Conservation (phyloP, 352 stramenopile genomes). For the Halophytophthora polymorphica region DNA sequence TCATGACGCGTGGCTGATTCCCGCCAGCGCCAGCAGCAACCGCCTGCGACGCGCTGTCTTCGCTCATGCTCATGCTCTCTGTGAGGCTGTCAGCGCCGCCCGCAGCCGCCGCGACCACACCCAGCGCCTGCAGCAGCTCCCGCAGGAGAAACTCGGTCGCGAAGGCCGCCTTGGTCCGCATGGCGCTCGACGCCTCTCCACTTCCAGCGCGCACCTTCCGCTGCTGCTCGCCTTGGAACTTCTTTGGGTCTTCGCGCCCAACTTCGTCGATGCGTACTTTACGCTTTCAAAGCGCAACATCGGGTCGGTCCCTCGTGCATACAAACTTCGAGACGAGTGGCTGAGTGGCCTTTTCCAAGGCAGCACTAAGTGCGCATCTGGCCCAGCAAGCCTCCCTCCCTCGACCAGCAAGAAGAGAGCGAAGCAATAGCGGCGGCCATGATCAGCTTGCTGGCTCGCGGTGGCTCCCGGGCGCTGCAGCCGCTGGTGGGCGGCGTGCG, state of each 20-base stretch:
- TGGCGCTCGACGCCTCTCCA: neutral
- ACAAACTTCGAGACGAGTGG: neutral
- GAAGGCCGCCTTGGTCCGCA: constrained; percentile 21
- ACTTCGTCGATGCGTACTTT: neutral
- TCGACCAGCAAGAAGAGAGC: no score
- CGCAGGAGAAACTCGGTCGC: constrained; percentile 50
- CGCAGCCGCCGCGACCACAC: neutral
- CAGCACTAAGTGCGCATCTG: no score
- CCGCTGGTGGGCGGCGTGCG: neutral
- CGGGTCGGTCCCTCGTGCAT: neutral
- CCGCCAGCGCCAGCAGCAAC: neutral
- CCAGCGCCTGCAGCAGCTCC: constrained; percentile 54
- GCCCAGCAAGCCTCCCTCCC: no score
- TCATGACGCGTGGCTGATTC: constrained; percentile 42
- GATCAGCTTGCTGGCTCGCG: constrained; percentile 8
- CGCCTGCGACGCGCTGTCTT: constrained; percentile 57
- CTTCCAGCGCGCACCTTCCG: no score
- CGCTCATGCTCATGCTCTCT: constrained; percentile 31
- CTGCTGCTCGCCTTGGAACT: no score
- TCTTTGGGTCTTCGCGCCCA: neutral
- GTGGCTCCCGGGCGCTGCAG: neutral
- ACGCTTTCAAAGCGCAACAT: neutral
- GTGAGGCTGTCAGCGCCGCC: constrained; percentile 28
- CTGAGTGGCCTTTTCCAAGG: no score
- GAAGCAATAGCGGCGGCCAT: neutral